phyloP scores from a whole-genome alignment of 2,329 filamentous ascomycete species.

The Metarhizium sp. region DNA sequence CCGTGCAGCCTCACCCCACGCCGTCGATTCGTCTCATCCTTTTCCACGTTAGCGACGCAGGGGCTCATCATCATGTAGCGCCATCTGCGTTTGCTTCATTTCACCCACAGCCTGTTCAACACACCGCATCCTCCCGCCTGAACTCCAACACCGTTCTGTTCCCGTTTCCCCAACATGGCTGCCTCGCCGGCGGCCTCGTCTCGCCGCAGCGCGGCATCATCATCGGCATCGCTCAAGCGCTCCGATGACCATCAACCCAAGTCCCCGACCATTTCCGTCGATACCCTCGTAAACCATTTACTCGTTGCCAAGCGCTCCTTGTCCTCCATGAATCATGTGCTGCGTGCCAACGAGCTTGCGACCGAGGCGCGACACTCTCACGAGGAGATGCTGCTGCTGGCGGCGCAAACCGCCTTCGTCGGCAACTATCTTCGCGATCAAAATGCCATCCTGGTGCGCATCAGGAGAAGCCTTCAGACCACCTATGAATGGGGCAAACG shows the following conservation, averaged over 20 bases:
- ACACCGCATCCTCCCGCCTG: not conserved
- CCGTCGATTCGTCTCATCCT: not conserved
- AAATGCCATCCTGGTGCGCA: constrained; percentile 38
- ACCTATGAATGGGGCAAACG: constrained; percentile 49
- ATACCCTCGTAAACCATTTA: constrained; percentile 74
- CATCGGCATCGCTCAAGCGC: constrained; percentile 23
- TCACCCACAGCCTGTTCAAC: not conserved
- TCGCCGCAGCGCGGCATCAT: constrained; percentile 27
- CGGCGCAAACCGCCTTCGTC: constrained; percentile 60
- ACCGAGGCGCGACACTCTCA: constrained; percentile 64
- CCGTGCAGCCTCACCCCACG: not conserved
- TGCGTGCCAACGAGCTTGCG: constrained; percentile 79
- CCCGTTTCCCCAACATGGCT: constrained; percentile 19
- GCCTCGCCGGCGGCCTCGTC: constrained; percentile 24
- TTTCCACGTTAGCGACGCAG: not conserved
- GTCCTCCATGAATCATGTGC: constrained; percentile 72
- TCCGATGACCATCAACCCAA: constrained; percentile 15
- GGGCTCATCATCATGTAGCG: constrained; percentile 5
- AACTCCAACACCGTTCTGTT: not conserved
- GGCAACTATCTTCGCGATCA: constrained; percentile 51
- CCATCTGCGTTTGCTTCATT: not conserved
- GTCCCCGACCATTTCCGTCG: constrained; percentile 37
- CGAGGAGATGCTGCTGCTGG: constrained; percentile 68
- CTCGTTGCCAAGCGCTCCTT: constrained; percentile 82
- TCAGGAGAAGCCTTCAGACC: constrained; percentile 41